phyloP scores from a whole-genome alignment of 495 filamentous ascomycete genomes.

The Venustampulla echinocandica region DNA sequence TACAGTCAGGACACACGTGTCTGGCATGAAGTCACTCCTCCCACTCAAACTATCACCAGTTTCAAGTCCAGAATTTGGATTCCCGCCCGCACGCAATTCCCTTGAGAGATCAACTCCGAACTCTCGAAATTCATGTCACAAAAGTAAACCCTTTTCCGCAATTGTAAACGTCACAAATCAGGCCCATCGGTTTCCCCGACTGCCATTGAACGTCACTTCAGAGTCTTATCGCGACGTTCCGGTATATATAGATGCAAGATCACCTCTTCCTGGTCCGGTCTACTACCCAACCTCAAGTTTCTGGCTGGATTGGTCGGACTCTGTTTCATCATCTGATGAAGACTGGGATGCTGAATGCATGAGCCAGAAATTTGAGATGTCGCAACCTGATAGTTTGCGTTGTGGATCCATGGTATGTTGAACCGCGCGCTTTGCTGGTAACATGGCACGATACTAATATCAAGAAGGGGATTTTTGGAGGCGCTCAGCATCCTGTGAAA shows the following conservation, averaged over 20 bases:
- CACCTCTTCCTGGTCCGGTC: background rate
- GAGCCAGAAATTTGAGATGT: background rate
- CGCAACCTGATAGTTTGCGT: background rate
- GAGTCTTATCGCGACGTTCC: background rate
- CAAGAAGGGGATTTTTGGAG: background rate
- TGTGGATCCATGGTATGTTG: background rate
- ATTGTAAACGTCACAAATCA: background rate
- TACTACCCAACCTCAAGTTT: background rate
- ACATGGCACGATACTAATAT: background rate
- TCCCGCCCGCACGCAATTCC: constrained; percentile 3
- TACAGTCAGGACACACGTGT: constrained; percentile 10
- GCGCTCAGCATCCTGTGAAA: background rate
- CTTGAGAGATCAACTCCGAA: constrained; percentile 7
- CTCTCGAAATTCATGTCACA: background rate
- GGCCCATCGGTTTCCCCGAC: background rate
- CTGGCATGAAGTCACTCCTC: constrained; percentile 20
- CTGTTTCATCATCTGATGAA: background rate
- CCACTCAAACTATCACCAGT: constrained; percentile 15
- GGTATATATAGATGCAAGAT: background rate
- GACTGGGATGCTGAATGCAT: background rate
- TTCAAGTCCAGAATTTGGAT: background rate
- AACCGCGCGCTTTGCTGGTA: background rate
- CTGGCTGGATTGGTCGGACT: background rate
- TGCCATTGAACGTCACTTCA: background rate
- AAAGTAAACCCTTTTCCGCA: background rate